Conservation (phyloP, 768 basidiomycete genomes). For the Amanita pallidorosea region DNA sequence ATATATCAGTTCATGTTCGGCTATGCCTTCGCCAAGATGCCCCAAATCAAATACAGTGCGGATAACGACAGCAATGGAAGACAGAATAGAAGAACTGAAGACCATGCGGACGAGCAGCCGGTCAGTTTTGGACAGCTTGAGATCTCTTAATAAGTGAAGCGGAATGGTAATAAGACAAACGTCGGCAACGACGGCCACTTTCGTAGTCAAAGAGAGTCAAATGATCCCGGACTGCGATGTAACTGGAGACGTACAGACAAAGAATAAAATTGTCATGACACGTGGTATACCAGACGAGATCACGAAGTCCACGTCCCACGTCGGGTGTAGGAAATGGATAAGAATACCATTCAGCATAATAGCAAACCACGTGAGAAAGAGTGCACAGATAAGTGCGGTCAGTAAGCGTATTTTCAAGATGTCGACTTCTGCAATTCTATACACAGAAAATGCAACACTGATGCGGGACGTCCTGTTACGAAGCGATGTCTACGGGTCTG, state of each 20-base stretch:
- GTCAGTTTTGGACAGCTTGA: slow-evolving; percentile 12
- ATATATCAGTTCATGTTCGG: slow-evolving; percentile 6
- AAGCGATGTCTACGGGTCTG: background rate
- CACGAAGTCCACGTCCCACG: slow-evolving; percentile 8
- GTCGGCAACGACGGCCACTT: slow-evolving; percentile 10
- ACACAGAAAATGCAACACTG: slow-evolving; percentile 3
- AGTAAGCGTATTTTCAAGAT: slow-evolving; percentile 4
- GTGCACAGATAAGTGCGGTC: background rate
- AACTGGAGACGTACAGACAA: slow-evolving; percentile 8
- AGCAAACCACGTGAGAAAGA: slow-evolving; percentile 7
- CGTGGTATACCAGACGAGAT: slow-evolving; percentile 8
- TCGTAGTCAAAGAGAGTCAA: background rate
- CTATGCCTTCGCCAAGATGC: slow-evolving; percentile 1
- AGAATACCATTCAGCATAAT: slow-evolving; percentile 8
- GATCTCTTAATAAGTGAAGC: slow-evolving; percentile 14
- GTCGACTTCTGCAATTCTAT: background rate
- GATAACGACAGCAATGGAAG: slow-evolving; percentile 11
- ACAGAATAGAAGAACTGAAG: slow-evolving; percentile 16
- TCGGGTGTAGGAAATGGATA: slow-evolving; percentile 3
- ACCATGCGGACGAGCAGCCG: slow-evolving; percentile 13
- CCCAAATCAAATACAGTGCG: slow-evolving; percentile 12
- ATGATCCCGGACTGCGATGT: background rate
- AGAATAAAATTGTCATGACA: slow-evolving; percentile 5
- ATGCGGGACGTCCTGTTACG: slow-evolving; percentile 5
- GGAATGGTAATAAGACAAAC: slow-evolving; percentile 15